These are phyloP conservation scores for Trichoderma sp. DNA, from an alignment of 2,329 filamentous ascomycete genomes.

Conservation along the genomic window DNA sequence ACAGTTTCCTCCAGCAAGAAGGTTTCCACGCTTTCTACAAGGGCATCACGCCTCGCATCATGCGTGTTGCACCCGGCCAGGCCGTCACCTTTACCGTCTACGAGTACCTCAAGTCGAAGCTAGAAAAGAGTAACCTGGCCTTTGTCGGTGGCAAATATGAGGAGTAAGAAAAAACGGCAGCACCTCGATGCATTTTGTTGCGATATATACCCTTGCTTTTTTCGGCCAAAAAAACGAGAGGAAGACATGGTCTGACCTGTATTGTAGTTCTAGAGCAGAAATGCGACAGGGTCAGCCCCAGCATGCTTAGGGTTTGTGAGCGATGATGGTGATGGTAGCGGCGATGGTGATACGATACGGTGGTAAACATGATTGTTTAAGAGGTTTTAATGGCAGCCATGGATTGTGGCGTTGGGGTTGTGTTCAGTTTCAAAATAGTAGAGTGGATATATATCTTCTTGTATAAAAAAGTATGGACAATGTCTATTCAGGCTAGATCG, in stretches of 20 bases:
- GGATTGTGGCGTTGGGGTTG: conserved; percentile 21
- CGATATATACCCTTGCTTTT: conserved; percentile 14
- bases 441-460: conserved; percentile 10
- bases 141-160: conserved; percentile 66
- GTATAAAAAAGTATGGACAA: conserved; percentile 19
- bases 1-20: conserved; percentile 63
- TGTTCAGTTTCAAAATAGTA: conserved; percentile 28
- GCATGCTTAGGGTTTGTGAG: not conserved
- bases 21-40: conserved; percentile 96
- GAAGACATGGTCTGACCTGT: conserved; percentile 5
- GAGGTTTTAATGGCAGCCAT: conserved; percentile 10
- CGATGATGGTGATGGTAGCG: not conserved
- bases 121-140: conserved; percentile 66
- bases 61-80: conserved; percentile 96
- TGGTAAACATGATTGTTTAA: not conserved
- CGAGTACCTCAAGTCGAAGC: conserved; percentile 71
- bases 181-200: conserved; percentile 8
- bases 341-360: not conserved
- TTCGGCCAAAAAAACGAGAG: not conserved
- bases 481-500: conserved; percentile 24
- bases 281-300: conserved; percentile 21
- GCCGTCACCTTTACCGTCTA: conserved; percentile 77
- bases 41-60: conserved; percentile 95
- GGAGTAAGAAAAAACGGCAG: conserved; percentile 49
- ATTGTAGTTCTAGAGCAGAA: conserved; percentile 18